Evolutionary conservation across 1,284 basidiomycete species (phyloP).

Genomic region (Ceratobasidium theobromae): DNA sequence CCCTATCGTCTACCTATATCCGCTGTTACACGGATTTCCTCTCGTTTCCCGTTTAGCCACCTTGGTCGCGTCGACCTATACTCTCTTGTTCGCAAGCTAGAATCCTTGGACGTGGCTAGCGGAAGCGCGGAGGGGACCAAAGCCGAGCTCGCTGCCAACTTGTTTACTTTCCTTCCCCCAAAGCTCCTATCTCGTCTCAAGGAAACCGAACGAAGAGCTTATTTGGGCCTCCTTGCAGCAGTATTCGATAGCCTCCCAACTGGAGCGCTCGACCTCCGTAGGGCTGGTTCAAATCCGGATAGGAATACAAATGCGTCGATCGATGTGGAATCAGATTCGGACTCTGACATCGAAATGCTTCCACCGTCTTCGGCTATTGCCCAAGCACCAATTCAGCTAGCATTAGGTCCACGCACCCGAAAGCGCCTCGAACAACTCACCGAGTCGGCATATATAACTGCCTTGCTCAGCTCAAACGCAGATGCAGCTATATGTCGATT

Average conservation of each 20-base stretch:
- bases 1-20: conserved; percentile 65
- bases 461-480: conserved; percentile 46
- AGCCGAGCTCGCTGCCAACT: conserved; percentile 64
- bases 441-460: conserved; percentile 52
- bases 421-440: conserved; percentile 57
- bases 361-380: conserved; percentile 42
- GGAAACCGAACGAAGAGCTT: conserved; percentile 43
- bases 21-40: conserved; percentile 51
- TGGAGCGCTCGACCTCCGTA: conserved; percentile 51
- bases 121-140: conserved; percentile 44
- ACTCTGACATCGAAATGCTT: conserved; percentile 36
- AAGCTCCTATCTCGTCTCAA: conserved; percentile 51
- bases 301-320: conserved; percentile 34
- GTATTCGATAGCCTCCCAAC: conserved; percentile 58
- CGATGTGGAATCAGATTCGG: conserved; percentile 43
- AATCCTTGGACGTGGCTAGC: conserved; percentile 39
- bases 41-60: conserved; percentile 50
- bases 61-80: conserved; percentile 42
- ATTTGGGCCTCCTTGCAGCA: conserved; percentile 55
- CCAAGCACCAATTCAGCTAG: conserved; percentile 42
- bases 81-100: conserved; percentile 32
- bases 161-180: conserved; percentile 57
- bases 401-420: conserved; percentile 56
- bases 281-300: conserved; percentile 35
- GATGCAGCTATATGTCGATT: conserved; percentile 54